Percentiles rank a stretch among this genome's conserved stretches.
phyloP scores from a whole-genome alignment of 1,284 basidiomycete genomes.

The Naganishia cerealis region DNA sequence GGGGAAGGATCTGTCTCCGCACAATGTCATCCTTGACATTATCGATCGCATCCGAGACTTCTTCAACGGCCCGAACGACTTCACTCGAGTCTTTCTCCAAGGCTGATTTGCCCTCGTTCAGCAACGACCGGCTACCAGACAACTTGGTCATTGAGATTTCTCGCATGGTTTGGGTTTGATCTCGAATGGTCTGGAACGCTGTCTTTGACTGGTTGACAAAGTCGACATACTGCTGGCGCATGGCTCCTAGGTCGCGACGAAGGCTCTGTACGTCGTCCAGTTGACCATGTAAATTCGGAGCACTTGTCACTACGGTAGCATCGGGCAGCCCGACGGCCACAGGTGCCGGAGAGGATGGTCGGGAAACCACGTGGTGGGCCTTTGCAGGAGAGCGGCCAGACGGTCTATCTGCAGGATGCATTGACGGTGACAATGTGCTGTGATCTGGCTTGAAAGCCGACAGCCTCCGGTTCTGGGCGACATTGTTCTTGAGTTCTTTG shows the following conservation, averaged over 20 bases:
- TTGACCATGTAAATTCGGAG: slow-evolving; percentile 72
- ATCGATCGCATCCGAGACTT: slow-evolving; percentile 89
- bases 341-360: slow-evolving; percentile 20
- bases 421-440: slow-evolving; percentile 19
- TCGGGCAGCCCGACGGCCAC: slow-evolving; percentile 2
- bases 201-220: slow-evolving; percentile 88
- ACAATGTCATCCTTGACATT: slow-evolving; percentile 86
- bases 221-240: slow-evolving; percentile 90
- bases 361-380: neutral
- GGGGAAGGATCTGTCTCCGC: slow-evolving; percentile 82
- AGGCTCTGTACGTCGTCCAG: slow-evolving; percentile 92
- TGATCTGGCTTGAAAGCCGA: slow-evolving; percentile 31
- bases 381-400: slow-evolving; percentile 14
- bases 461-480: slow-evolving; percentile 25
- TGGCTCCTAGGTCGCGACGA: slow-evolving; percentile 85
- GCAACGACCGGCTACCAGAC: slow-evolving; percentile 80
- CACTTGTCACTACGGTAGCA: neutral
- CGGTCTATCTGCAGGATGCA: slow-evolving; percentile 23
- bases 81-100: slow-evolving; percentile 85
- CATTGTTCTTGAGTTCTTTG: slow-evolving; percentile 73
- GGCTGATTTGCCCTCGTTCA: slow-evolving; percentile 86
- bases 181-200: slow-evolving; percentile 71
- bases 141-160: slow-evolving; percentile 79
- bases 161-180: slow-evolving; percentile 81
- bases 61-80: slow-evolving; percentile 87